Evolutionary conservation across 1,139 yeast genomes (phyloP).

Genomic region (Waltiozyma sp.): DNA sequence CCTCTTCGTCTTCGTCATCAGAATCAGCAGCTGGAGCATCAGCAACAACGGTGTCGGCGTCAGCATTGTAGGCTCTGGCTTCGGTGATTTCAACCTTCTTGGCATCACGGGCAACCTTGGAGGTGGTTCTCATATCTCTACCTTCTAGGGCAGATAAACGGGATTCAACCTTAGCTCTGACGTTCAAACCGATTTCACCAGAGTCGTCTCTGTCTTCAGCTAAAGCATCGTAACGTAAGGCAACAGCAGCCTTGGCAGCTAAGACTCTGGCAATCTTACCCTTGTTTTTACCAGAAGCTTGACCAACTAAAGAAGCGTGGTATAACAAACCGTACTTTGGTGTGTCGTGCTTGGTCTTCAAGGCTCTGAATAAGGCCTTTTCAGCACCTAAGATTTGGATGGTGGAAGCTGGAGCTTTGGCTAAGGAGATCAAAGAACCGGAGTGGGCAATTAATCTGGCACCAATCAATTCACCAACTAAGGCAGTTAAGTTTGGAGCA

Average conservation of each 20-base stretch:
- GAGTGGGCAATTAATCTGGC: slow-evolving; percentile 97
- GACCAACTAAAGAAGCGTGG: slow-evolving; percentile 96
- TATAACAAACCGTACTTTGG: slow-evolving; percentile 96
- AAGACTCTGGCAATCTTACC: slow-evolving; percentile 98
- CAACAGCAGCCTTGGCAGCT: slow-evolving; percentile 97
- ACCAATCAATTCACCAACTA: slow-evolving; percentile 97
- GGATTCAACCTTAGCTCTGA: slow-evolving; percentile 87
- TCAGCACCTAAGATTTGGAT: slow-evolving; percentile 99
- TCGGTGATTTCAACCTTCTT: slow-evolving; percentile 78
- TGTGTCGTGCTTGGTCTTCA: slow-evolving; percentile 96
- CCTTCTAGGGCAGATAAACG: slow-evolving; percentile 95
- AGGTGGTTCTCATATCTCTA: slow-evolving; percentile 76
- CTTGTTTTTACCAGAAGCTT: slow-evolving; percentile 94
- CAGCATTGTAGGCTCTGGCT: slow-evolving; percentile 85
- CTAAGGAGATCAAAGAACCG: slow-evolving; percentile 86
- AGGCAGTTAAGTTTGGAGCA: slow-evolving; percentile 92
- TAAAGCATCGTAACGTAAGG: slow-evolving; percentile 90
- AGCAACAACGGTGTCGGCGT: slow-evolving; percentile 61
- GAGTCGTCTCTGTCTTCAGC: slow-evolving; percentile 95
- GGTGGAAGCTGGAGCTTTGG: slow-evolving; percentile 98
- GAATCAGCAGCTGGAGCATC: slow-evolving; percentile 39
- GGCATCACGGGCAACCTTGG: slow-evolving; percentile 63
- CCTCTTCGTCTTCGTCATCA: slow-evolving; percentile 33
- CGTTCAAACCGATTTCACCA: slow-evolving; percentile 87
- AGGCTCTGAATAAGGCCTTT: slow-evolving; percentile 96